Evolutionary conservation across 345 rosid genomes (phyloP).

Genomic region (Corymbia maculata): DNA sequence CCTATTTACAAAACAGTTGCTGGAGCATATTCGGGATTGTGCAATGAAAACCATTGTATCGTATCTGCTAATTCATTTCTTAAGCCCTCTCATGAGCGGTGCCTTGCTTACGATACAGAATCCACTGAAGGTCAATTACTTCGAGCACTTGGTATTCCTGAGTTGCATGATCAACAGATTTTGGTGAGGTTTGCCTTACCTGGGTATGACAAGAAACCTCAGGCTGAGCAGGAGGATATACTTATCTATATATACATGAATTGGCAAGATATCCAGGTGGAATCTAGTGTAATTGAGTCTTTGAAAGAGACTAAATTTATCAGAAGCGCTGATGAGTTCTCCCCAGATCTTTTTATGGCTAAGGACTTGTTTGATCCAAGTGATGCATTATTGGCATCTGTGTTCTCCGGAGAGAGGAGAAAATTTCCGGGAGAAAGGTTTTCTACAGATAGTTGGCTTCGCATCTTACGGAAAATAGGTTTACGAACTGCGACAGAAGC

Average conservation of each 20-base stretch:
- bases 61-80: conserved; percentile 76
- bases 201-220: conserved; percentile 57
- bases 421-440: conserved; percentile 97
- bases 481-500: conserved; percentile 67
- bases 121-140: conserved; percentile 58
- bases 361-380: conserved; percentile 85
- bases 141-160: conserved; percentile 74
- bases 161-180: conserved; percentile 72
- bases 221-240: conserved; percentile 71
- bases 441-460: conserved; percentile 75
- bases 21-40: conserved; percentile 54
- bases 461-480: conserved; percentile 67
- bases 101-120: conserved; percentile 57
- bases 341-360: conserved; percentile 48
- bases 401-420: conserved; percentile 74
- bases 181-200: conserved; percentile 82
- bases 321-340: conserved; percentile 66
- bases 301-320: conserved; percentile 78
- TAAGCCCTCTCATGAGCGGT: conserved; percentile 58
- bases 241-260: conserved; percentile 52
- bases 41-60: conserved; percentile 54
- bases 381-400: conserved; percentile 72
- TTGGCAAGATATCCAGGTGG: conserved; percentile 67
- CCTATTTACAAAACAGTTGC: conserved; percentile 75
- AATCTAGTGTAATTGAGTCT: conserved; percentile 65